phyloP scores from a whole-genome alignment of 768 basidiomycete genomes.

The Boletus subparvulus region DNA sequence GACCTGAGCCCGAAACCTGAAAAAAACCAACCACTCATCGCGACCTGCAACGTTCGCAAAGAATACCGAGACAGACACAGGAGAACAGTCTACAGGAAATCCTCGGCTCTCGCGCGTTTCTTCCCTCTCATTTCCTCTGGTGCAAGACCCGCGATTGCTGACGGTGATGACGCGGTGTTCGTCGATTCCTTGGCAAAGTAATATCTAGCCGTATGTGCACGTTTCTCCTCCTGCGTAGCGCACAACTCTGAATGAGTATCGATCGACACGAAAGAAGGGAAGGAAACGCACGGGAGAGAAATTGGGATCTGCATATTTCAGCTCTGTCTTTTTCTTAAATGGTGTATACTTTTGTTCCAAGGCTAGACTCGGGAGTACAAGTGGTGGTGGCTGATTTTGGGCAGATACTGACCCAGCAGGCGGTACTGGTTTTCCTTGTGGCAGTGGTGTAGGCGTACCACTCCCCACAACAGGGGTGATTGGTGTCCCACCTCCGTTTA shows the following conservation, averaged over 20 bases:
- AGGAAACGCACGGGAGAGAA: constrained; percentile 65
- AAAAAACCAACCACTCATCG: constrained; percentile 33
- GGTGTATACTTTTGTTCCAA: constrained; percentile 66
- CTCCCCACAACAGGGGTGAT: constrained; percentile 21
- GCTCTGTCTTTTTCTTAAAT: constrained; percentile 72
- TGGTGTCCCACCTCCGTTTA: constrained; percentile 22
- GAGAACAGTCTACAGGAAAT: constrained; percentile 57
- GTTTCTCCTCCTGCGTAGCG: constrained; percentile 68
- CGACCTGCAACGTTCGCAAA: constrained; percentile 28
- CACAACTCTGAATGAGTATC: neutral
- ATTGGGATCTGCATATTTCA: constrained; percentile 76
- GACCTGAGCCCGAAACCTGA: constrained; percentile 26
- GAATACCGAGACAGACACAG: constrained; percentile 31
- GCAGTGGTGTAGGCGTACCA: constrained; percentile 21
- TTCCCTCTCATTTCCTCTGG: constrained; percentile 70
- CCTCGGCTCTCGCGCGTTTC: constrained; percentile 85
- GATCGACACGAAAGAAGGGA: neutral
- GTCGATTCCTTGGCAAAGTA: constrained; percentile 48
- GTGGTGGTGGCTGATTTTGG: constrained; percentile 27
- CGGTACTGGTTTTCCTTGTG: constrained; percentile 3
- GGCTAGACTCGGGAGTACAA: constrained; percentile 54
- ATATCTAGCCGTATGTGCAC: constrained; percentile 65
- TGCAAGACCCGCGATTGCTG: constrained; percentile 29
- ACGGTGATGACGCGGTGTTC: constrained; percentile 16
- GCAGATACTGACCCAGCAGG: constrained; percentile 24